Evolutionary conservation across 2,329 filamentous ascomycete genomes (phyloP).

Genomic region (Malbranchea zuffiana): DNA sequence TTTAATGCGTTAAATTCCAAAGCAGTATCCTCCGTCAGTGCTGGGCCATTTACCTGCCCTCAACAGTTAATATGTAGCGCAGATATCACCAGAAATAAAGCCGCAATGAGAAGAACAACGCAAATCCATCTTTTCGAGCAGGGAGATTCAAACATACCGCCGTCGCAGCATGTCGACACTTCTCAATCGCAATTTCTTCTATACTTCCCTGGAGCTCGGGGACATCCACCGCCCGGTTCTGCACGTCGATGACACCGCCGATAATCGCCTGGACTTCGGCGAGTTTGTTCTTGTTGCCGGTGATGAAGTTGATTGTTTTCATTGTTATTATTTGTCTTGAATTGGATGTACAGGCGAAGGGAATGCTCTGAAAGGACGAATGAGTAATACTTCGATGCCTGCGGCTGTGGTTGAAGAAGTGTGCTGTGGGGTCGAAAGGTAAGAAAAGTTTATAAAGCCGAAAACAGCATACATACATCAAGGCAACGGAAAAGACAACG

Average conservation of each 20-base stretch:
- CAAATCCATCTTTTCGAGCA: too few species aligned
- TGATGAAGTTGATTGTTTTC: conserved; percentile 75
- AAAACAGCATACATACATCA: too few species aligned
- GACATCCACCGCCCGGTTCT: conserved; percentile 65
- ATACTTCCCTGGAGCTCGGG: conserved; percentile 85
- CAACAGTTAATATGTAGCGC: conserved; percentile 2
- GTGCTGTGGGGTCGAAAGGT: too few species aligned
- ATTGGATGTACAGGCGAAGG: too few species aligned
- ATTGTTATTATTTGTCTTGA: conserved; percentile 40
- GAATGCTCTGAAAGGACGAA: too few species aligned
- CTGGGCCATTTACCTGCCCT: conserved; percentile 64
- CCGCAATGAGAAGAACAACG: too few species aligned
- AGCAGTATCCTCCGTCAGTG: conserved; percentile 91
- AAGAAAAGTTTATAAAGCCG: too few species aligned
- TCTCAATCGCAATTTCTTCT: conserved; percentile 81
- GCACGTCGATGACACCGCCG: conserved; percentile 58
- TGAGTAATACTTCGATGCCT: too few species aligned
- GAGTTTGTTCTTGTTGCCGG: conserved; percentile 90
- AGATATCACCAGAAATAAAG: conserved; percentile 1
- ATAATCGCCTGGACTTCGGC: conserved; percentile 81
- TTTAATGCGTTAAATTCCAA: conserved; percentile 84
- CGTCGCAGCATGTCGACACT: conserved; percentile 72
- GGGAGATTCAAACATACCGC: conserved; percentile 42
- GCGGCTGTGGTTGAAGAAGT: too few species aligned
- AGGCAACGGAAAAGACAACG: too few species aligned